phyloP scores from a whole-genome alignment of 2,329 filamentous ascomycete species.

The Botrytis squamosa region DNA sequence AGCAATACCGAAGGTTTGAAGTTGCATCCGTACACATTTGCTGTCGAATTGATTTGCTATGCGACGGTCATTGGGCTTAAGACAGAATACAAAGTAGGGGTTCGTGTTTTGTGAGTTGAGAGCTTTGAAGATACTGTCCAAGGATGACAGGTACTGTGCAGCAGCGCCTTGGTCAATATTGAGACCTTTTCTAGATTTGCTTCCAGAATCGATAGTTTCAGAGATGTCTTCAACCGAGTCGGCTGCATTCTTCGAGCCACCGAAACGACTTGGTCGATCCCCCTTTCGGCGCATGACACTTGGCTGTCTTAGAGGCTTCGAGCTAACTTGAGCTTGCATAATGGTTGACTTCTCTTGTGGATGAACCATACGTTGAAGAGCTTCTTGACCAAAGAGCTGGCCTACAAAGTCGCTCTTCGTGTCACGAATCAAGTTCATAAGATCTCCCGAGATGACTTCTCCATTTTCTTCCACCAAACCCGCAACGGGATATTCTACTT shows the following conservation, averaged over 20 bases:
- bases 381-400: constrained; percentile 94
- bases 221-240: constrained; percentile 46
- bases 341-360: constrained; percentile 87
- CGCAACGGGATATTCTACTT: constrained; percentile 88
- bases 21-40: constrained; percentile 92
- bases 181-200: constrained; percentile 42
- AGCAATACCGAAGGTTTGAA: constrained; percentile 93
- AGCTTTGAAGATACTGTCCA: constrained; percentile 89
- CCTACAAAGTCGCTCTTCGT: constrained; percentile 87
- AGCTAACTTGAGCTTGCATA: constrained; percentile 94
- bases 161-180: constrained; percentile 78
- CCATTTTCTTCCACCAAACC: constrained; percentile 93
- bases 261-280: constrained; percentile 34
- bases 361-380: constrained; percentile 87
- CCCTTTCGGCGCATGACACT: constrained; percentile 84
- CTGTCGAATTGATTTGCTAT: constrained; percentile 99
- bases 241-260: constrained; percentile 34
- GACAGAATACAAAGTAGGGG: constrained; percentile 92
- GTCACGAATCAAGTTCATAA: constrained; percentile 89
- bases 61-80: constrained; percentile 94
- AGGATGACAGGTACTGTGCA: constrained; percentile 82
- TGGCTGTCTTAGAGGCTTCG: constrained; percentile 87
- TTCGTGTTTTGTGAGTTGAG: constrained; percentile 81
- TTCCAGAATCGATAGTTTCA: constrained; percentile 45
- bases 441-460: constrained; percentile 90